Evolutionary conservation across 768 basidiomycete genomes (phyloP).

Genomic region (Suillus alpinus): DNA sequence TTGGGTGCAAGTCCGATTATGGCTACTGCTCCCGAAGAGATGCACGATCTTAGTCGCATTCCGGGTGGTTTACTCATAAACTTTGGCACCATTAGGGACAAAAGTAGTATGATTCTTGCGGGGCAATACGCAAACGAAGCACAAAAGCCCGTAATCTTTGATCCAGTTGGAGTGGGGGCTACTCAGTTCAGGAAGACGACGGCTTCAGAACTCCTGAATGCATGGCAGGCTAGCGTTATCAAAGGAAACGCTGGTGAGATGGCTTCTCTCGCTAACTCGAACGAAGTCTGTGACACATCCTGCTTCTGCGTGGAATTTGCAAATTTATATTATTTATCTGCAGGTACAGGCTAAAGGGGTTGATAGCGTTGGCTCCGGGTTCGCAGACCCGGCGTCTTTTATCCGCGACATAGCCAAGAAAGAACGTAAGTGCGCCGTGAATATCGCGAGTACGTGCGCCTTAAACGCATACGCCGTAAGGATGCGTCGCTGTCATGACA

Average conservation of each 20-base stretch:
- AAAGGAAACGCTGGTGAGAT: constrained; percentile 95
- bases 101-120: constrained; percentile 73
- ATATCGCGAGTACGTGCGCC: not conserved
- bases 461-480: constrained; percentile 34
- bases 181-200: constrained; percentile 63
- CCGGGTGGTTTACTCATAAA: constrained; percentile 77
- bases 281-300: constrained; percentile 49
- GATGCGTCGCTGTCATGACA: constrained; percentile 78
- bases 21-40: constrained; percentile 82
- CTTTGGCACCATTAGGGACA: constrained; percentile 75
- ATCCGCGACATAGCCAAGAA: constrained; percentile 67
- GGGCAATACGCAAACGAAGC: constrained; percentile 68
- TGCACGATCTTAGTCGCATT: constrained; percentile 69
- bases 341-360: constrained; percentile 80
- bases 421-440: constrained; percentile 55
- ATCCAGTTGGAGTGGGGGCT: constrained; percentile 91
- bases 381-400: constrained; percentile 69
- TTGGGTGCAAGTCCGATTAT: constrained; percentile 91
- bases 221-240: constrained; percentile 87
- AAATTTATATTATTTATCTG: not conserved
- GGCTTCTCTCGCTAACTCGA: constrained; percentile 69
- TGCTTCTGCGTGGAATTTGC: not conserved
- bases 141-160: constrained; percentile 79
- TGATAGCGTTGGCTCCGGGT: constrained; percentile 77
- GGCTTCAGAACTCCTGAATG: constrained; percentile 58